Conservation (phyloP, 2,329 filamentous ascomycete species). For the Fusarium incarnatum region DNA sequence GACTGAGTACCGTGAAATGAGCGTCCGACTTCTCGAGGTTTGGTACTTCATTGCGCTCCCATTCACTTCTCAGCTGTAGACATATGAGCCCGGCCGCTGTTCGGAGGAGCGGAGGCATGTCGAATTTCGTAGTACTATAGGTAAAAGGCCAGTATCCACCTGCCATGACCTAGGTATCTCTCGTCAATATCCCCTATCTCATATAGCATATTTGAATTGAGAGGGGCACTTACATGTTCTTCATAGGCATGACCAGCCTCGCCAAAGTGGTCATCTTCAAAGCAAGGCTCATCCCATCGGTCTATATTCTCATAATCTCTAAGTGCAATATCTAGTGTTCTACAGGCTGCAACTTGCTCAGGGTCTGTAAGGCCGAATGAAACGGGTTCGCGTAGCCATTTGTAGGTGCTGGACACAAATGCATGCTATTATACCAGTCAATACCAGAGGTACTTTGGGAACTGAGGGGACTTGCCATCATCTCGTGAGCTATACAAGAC, state of each 20-base stretch:
- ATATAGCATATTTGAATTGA: neutral
- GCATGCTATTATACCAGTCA: slow-evolving; percentile 39
- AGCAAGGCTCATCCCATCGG: slow-evolving; percentile 37
- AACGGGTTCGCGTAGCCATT: slow-evolving; percentile 36
- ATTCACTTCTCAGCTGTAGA: slow-evolving; percentile 3
- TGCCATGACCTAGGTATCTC: slow-evolving; percentile 36
- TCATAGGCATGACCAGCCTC: slow-evolving; percentile 47
- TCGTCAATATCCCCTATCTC: neutral
- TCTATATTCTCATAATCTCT: neutral
- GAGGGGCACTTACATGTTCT: slow-evolving; percentile 15
- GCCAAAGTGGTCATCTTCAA: slow-evolving; percentile 37
- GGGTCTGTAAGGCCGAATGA: slow-evolving; percentile 23
- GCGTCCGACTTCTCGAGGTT: slow-evolving; percentile 6
- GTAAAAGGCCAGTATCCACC: slow-evolving; percentile 38
- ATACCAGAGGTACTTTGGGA: neutral
- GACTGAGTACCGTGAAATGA: slow-evolving; percentile 5
- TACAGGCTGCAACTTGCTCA: slow-evolving; percentile 20
- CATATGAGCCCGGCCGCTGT: slow-evolving; percentile 24
- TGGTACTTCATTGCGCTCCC: neutral
- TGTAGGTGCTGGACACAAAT: slow-evolving; percentile 5
- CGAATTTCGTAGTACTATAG: neutral
- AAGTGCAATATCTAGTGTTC: slow-evolving; percentile 15
- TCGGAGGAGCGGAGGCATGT: slow-evolving; percentile 26
- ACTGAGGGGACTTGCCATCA: slow-evolving; percentile 43
- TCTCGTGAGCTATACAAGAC: slow-evolving; percentile 44